Percentiles rank a stretch among this genome's conserved stretches.
Evolutionary conservation across 441 rosid genomes (phyloP).

Genomic region (Erodium moschatum): DNA sequence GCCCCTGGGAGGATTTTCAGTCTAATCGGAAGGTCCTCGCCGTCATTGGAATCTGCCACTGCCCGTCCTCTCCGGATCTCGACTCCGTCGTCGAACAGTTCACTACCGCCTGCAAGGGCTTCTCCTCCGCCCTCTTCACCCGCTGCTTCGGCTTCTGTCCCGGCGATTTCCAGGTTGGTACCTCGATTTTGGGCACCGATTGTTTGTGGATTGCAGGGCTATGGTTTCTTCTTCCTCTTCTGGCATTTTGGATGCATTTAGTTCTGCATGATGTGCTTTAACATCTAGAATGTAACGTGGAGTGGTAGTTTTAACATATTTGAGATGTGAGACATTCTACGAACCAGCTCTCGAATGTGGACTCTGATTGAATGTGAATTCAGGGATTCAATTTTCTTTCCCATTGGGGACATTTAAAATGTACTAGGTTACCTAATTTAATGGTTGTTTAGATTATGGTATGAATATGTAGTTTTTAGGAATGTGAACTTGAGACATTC

Average conservation of each 20-base stretch:
- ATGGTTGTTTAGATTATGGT: no score
- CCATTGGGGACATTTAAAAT: no score
- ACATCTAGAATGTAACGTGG: not conserved
- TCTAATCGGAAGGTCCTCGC: constrained; percentile 85
- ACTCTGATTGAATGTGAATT: no score
- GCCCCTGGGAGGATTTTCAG: constrained; percentile 99
- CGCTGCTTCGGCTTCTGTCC: constrained; percentile 94
- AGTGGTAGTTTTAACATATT: no score
- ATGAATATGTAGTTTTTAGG: not conserved
- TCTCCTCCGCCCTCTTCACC: constrained; percentile 58
- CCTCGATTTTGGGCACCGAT: not conserved
- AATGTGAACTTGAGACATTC: not conserved
- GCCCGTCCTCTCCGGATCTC: constrained; percentile 85
- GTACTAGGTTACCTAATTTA: no score
- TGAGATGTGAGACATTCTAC: no score
- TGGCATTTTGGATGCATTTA: not conserved
- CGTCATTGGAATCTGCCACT: constrained; percentile 80
- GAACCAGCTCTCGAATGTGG: no score
- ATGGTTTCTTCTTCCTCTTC: not conserved
- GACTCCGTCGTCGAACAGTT: constrained; percentile 53
- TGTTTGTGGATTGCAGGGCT: no score
- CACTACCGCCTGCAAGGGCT: constrained; percentile 43
- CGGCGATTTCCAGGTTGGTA: constrained; percentile 65
- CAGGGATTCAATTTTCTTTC: no score
- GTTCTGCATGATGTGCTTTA: not conserved